These are phyloP conservation scores for Glycyrrhiza uralensis DNA, from an alignment of 306 rosid species.

Conservation along the genomic window DNA sequence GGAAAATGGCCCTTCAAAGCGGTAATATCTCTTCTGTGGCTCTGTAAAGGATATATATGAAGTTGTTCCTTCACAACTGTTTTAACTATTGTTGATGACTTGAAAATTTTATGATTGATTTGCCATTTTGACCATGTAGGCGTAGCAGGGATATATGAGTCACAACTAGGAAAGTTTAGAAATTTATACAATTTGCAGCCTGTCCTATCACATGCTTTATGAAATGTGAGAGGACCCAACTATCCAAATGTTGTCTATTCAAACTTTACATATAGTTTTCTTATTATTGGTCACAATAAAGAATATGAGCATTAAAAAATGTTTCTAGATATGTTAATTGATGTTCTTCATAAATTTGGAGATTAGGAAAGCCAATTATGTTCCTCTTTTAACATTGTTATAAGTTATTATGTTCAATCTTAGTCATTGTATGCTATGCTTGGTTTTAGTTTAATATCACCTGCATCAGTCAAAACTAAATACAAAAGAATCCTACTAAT, in stretches of 20 bases:
- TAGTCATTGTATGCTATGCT: neutral
- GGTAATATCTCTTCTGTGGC: conserved; percentile 42
- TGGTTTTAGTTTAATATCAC: too few species aligned
- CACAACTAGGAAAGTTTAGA: neutral
- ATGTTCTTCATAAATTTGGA: neutral
- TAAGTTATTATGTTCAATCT: neutral
- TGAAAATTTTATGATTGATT: neutral
- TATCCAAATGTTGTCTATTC: too few species aligned
- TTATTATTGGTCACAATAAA: too few species aligned
- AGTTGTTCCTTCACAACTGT: neutral
- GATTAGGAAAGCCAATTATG: neutral
- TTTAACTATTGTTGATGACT: neutral
- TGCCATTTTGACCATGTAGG: conserved; percentile 12
- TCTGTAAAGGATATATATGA: neutral
- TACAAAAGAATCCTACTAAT: neutral
- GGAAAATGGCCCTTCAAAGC: conserved; percentile 61
- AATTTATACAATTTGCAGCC: conserved; percentile 15
- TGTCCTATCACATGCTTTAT: too few species aligned
- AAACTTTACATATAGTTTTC: too few species aligned
- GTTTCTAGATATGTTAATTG: conserved; percentile 2
- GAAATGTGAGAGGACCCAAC: too few species aligned
- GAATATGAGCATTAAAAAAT: too few species aligned
- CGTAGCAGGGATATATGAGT: neutral
- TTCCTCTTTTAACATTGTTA: neutral
- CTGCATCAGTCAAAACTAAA: neutral